Conservation (phyloP, 202 grass and related monocot genomes). For the Setaria viridis region DNA sequence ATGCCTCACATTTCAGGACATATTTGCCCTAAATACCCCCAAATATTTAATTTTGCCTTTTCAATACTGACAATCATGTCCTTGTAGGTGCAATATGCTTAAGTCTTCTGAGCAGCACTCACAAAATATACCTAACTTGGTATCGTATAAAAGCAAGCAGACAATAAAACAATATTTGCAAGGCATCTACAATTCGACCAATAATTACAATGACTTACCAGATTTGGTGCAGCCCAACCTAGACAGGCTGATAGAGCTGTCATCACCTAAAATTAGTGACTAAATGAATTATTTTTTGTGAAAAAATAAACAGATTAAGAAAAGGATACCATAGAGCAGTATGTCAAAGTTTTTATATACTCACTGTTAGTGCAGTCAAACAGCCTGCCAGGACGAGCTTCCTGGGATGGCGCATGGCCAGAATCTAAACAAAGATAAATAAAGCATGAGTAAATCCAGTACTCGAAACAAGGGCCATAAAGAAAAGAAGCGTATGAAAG, state of each 20-base stretch:
- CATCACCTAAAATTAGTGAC: constrained; percentile 78
- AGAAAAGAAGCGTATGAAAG: background rate
- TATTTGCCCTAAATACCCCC: background rate
- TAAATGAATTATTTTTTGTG: constrained; percentile 1
- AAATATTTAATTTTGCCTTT: background rate
- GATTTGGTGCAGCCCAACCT: constrained; percentile 93
- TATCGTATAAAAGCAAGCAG: background rate
- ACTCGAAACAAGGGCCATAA: constrained; percentile 26
- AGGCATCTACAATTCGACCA: background rate
- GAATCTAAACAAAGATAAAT: constrained; percentile 73
- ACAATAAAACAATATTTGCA: background rate
- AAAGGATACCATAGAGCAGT: background rate
- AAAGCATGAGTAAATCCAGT: constrained; percentile 21
- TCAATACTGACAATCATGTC: constrained; percentile 10
- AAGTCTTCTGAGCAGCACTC: background rate
- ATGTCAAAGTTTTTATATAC: constrained; percentile 33
- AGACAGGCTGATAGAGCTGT: constrained; percentile 81
- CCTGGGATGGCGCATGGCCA: constrained; percentile 94
- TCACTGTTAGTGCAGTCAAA: constrained; percentile 77
- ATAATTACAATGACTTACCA: constrained; percentile 65
- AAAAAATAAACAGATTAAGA: background rate
- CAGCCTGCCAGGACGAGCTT: constrained; percentile 85
- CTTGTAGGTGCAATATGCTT: background rate
- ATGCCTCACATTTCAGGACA: background rate
- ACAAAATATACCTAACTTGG: background rate